Percentiles rank a stretch among this genome's conserved stretches.
Conservation (phyloP, 192 early-diverging fungal species). For the Dissophora ornata region DNA sequence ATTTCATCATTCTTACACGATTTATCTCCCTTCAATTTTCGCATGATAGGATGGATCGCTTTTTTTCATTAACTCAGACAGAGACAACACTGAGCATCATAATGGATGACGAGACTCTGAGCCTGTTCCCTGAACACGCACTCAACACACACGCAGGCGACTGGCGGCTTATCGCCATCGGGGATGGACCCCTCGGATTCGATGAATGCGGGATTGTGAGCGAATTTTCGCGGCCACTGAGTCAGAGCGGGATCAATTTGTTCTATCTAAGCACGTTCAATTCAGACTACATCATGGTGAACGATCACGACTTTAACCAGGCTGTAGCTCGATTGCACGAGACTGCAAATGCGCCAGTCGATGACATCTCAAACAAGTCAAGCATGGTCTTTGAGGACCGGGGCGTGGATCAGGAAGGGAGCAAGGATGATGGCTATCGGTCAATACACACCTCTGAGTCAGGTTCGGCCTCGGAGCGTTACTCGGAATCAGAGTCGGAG, state of each 20-base stretch:
- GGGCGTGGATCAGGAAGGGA: conserved; percentile 4
- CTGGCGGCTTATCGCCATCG: conserved; percentile 49
- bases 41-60: conserved; percentile 27
- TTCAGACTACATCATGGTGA: conserved; percentile 53
- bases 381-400: too few relatives aligned
- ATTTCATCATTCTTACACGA: too few relatives aligned
- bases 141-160: conserved; percentile 50
- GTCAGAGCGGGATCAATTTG: conserved; percentile 25
- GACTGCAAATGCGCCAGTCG: conserved; percentile 17
- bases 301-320: conserved; percentile 44
- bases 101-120: conserved; percentile 43
- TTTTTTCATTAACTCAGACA: conserved; percentile 50
- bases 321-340: conserved; percentile 30
- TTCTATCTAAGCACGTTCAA: conserved; percentile 53
- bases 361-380: neutral
- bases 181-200: conserved; percentile 50
- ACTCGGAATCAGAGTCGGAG: neutral
- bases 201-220: conserved; percentile 52
- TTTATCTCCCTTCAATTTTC: too few relatives aligned
- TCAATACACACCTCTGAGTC: conserved; percentile 6
- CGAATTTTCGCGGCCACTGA: conserved; percentile 40
- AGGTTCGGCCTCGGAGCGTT: neutral
- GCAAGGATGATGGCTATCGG: conserved; percentile 2
- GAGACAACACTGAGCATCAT: conserved; percentile 48
- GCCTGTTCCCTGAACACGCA: conserved; percentile 39